phyloP scores from a whole-genome alignment of 1,284 basidiomycete genomes.

The Cutaneotrichosporon sp. region DNA sequence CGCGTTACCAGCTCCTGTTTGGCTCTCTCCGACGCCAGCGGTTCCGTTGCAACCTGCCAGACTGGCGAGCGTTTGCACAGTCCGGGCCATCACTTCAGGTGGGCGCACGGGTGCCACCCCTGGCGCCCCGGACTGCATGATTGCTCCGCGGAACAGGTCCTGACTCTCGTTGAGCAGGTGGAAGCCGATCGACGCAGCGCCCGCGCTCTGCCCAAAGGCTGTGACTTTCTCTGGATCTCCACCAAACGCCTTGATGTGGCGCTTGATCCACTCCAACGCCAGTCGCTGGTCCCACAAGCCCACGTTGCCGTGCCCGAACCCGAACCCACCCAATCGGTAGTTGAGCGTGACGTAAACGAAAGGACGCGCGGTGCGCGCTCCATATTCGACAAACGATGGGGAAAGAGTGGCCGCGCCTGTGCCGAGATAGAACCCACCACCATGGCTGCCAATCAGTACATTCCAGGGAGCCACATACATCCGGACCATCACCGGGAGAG shows the following conservation, averaged over 20 bases:
- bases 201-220: slow-evolving; percentile 52
- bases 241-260: slow-evolving; percentile 56
- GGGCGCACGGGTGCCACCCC: background rate
- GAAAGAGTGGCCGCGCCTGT: slow-evolving; percentile 26
- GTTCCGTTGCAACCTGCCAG: slow-evolving; percentile 6
- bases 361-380: slow-evolving; percentile 27
- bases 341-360: slow-evolving; percentile 54
- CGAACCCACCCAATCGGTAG: slow-evolving; percentile 56
- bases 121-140: slow-evolving; percentile 51
- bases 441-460: slow-evolving; percentile 28
- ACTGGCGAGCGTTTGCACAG: background rate
- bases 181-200: slow-evolving; percentile 45
- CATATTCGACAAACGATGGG: slow-evolving; percentile 24
- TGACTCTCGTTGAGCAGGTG: slow-evolving; percentile 40
- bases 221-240: slow-evolving; percentile 54
- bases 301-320: slow-evolving; percentile 50
- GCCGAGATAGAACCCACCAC: slow-evolving; percentile 42
- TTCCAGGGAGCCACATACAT: slow-evolving; percentile 25
- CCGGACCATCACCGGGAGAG: slow-evolving; percentile 48
- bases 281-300: slow-evolving; percentile 55
- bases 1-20: background rate
- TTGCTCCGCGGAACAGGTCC: slow-evolving; percentile 49
- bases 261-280: slow-evolving; percentile 57
- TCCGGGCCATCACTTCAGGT: background rate
- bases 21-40: background rate